Evolutionary conservation across 1,284 basidiomycete species (phyloP).

Genomic region (Pseudozyma thailandica): DNA sequence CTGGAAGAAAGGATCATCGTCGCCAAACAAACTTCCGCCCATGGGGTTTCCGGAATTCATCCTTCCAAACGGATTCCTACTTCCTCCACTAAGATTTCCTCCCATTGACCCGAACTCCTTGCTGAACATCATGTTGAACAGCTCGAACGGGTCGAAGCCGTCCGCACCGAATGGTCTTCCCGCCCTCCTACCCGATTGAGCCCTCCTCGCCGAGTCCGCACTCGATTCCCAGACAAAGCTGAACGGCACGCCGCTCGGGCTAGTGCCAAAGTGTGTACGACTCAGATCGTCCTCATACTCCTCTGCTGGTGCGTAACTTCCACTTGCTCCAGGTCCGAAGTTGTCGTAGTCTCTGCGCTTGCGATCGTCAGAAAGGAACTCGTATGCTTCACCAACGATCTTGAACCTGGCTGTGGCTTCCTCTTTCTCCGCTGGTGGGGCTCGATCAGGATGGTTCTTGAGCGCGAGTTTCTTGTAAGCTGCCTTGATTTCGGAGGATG

Average conservation of each 20-base stretch:
- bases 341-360: conserved; percentile 56
- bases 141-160: conserved; percentile 59
- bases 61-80: conserved; percentile 18
- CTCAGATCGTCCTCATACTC: conserved; percentile 25
- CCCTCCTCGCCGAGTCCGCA: conserved; percentile 60
- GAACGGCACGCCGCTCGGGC: conserved; percentile 52
- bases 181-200: conserved; percentile 41
- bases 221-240: conserved; percentile 62
- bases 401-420: conserved; percentile 60
- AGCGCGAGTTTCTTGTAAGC: conserved; percentile 63
- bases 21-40: conserved; percentile 32
- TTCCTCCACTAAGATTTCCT: conserved; percentile 9
- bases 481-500: conserved; percentile 47
- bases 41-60: conserved; percentile 10
- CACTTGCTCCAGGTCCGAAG: conserved; percentile 12
- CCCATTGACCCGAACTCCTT: conserved; percentile 37
- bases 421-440: conserved; percentile 50
- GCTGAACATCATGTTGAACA: conserved; percentile 64
- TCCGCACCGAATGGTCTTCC: conserved; percentile 53
- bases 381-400: conserved; percentile 61
- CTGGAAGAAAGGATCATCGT: conserved; percentile 50
- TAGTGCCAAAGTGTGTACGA: conserved; percentile 50
- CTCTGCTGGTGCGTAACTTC: conserved; percentile 7
- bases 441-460: conserved; percentile 61
- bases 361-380: conserved; percentile 55